These are phyloP conservation scores for Aspergillus mulundensis DNA, from an alignment of 495 filamentous ascomycete genomes.

Conservation along the genomic window DNA sequence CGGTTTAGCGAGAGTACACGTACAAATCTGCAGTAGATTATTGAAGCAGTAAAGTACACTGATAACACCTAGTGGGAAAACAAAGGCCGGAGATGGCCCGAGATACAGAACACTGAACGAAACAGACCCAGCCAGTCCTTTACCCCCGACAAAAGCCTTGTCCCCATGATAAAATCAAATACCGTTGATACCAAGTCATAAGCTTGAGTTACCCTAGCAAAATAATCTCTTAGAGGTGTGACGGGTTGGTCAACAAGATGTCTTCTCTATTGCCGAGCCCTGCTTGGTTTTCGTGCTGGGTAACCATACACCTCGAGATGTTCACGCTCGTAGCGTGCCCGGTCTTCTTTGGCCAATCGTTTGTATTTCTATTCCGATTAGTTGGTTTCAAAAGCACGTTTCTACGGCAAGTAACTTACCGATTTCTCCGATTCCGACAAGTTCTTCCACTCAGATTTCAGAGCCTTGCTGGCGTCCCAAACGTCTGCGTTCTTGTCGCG, in stretches of 20 bases:
- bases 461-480: slow-evolving; percentile 25
- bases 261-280: not conserved
- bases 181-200: not conserved
- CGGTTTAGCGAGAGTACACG: too few relatives aligned
- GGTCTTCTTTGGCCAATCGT: slow-evolving; percentile 18
- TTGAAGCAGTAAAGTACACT: not conserved
- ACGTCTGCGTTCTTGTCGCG: slow-evolving; percentile 31
- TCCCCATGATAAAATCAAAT: not conserved
- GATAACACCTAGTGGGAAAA: not conserved
- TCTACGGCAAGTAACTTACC: slow-evolving; percentile 33
- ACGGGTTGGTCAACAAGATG: slow-evolving; percentile 3
- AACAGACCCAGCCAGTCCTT: not conserved
- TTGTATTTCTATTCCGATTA: slow-evolving; percentile 24
- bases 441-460: slow-evolving; percentile 54
- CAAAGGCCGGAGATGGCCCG: not conserved
- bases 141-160: not conserved
- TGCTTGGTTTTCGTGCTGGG: not conserved
- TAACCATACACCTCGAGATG: slow-evolving; percentile 33
- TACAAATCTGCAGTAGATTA: not conserved
- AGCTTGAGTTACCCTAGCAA: not conserved
- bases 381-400: not conserved
- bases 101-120: not conserved
- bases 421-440: slow-evolving; percentile 49
- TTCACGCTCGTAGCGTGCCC: slow-evolving; percentile 31
- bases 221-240: not conserved